Evolutionary conservation across 192 early-diverging fungal species (phyloP), one percentile per base, ranked within the genome.

Genomic region (Backusella parvicylindrica): DNA sequence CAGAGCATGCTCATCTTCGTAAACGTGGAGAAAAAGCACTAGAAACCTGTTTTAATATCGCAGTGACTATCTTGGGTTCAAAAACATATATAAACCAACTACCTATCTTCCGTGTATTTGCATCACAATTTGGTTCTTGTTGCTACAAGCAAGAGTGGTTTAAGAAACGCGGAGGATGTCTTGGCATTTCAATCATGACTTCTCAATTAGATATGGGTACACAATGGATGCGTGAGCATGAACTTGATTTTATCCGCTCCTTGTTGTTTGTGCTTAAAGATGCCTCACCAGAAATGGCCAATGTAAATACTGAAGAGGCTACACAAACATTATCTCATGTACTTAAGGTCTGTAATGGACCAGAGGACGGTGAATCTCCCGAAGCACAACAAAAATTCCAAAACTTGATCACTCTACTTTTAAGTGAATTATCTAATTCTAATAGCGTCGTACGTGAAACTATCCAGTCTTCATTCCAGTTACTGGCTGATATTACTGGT

Each of bases 211-310:
- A 93, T 23, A 84, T 99, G 81, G 94, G 95, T 13, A 86, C 86
- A n/a, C 82, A 88, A 36, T 99, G 98, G 98, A 91, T 98, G 85
- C 78, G 95, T 18, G 93, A 94, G 32, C 95, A 96, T 80, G 91
- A 98, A 71, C 78, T 99, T 7, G 98, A 99, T 74, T 96, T 98
- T 74, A 92, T 95, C 73, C 94, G 94, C 74, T 93, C 95, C 1
- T 78, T 99, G n/a, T 78, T 99, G 6, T 99, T 95, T 73, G 93
- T 99, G 16, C 89, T 99, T 12, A 99, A 99, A 83, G 97, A 98
- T 79, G 84, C 89, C 50, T 89, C 91, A 2, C 86, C 92, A 1
- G 93, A 96, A 73, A 88, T 94, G 80, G 88, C 92, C 8, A 88
- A 87, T 50, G 84, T 85, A 18, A 94, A 95, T 78, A 85, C 91